Conservation (phyloP, 2,329 filamentous ascomycete species). For the Calonectria henricotiae region DNA sequence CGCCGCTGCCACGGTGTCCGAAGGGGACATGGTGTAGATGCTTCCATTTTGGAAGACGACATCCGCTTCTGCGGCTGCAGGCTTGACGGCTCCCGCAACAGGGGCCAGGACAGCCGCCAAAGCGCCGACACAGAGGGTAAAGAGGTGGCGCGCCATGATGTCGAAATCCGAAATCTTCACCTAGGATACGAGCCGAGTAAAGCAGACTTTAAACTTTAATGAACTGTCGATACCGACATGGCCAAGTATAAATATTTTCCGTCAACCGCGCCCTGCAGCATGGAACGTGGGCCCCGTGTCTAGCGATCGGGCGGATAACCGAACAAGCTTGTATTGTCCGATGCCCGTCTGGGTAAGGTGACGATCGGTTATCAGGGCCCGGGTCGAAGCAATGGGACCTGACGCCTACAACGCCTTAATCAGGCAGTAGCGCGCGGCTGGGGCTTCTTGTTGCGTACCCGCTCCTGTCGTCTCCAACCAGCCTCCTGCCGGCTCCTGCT, state of each 20-base stretch:
- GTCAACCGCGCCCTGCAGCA: not conserved
- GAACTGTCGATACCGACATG: not conserved
- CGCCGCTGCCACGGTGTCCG: conserved; percentile 39
- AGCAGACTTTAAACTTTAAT: not conserved
- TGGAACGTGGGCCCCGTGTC: not conserved
- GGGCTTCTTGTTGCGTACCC: conserved; percentile 1
- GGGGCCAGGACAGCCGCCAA: conserved; percentile 41
- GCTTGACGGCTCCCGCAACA: conserved; percentile 20
- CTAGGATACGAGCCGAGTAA: not conserved
- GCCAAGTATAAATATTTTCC: conserved; percentile 7
- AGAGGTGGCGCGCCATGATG: conserved; percentile 7
- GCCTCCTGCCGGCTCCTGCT: too few species aligned
- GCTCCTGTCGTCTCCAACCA: too few species aligned
- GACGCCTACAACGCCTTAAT: conserved; percentile 5
- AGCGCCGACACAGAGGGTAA: conserved; percentile 37
- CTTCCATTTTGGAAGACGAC: conserved; percentile 51
- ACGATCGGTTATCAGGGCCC: not conserved
- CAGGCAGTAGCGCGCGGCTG: conserved; percentile 12
- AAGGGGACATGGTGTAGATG: conserved; percentile 49
- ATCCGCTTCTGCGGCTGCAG: conserved; percentile 40
- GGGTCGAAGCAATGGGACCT: not conserved
- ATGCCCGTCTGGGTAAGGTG: conserved; percentile 8
- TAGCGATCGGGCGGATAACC: not conserved
- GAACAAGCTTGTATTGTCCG: conserved; percentile 15
- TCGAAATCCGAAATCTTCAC: too few species aligned